Percentiles rank a stretch among this genome's conserved stretches.
Conservation (phyloP, 1,139 yeast genomes). For the Blastobotrys illinoisensis region DNA sequence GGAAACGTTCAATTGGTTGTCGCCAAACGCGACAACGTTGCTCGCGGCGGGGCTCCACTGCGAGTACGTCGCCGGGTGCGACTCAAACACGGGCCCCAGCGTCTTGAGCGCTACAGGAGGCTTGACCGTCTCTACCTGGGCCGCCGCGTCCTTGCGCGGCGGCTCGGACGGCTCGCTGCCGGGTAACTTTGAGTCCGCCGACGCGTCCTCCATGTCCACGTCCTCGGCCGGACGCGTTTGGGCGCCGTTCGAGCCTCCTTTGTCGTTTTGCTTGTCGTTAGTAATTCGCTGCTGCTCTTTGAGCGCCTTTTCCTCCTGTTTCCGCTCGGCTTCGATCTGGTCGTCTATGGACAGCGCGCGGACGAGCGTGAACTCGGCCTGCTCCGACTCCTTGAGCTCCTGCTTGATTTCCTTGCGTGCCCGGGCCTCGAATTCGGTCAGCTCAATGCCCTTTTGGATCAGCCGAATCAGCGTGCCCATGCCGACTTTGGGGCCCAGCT, state of each 20-base stretch:
- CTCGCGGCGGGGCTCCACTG: constrained; percentile 23
- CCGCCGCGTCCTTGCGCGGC: constrained; percentile 1
- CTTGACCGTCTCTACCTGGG: constrained; percentile 5
- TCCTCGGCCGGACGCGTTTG: not conserved
- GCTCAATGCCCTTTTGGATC: constrained; percentile 81
- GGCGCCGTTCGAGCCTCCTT: not conserved
- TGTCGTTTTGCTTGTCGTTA: not conserved
- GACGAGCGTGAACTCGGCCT: constrained; percentile 32
- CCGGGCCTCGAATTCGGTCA: constrained; percentile 49
- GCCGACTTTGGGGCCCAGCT: constrained; percentile 46
- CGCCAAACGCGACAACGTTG: constrained; percentile 20
- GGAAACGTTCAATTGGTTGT: constrained; percentile 10
- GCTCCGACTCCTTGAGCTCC: constrained; percentile 23
- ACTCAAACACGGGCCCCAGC: constrained; percentile 10
- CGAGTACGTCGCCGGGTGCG: constrained; percentile 18
- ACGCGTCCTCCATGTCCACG: constrained; percentile 5
- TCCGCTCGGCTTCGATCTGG: constrained; percentile 7
- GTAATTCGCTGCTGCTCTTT: constrained; percentile 1
- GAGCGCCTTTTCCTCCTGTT: constrained; percentile 13
- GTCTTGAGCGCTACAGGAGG: constrained; percentile 8
- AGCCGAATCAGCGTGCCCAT: constrained; percentile 75
- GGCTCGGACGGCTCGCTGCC: constrained; percentile 1
- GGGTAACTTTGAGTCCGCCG: constrained; percentile 3
- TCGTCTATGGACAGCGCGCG: constrained; percentile 32
- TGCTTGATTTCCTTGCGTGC: constrained; percentile 33